Evolutionary conservation across 2,329 filamentous ascomycete genomes (phyloP).

Genomic region (Aspergillus sp.): DNA sequence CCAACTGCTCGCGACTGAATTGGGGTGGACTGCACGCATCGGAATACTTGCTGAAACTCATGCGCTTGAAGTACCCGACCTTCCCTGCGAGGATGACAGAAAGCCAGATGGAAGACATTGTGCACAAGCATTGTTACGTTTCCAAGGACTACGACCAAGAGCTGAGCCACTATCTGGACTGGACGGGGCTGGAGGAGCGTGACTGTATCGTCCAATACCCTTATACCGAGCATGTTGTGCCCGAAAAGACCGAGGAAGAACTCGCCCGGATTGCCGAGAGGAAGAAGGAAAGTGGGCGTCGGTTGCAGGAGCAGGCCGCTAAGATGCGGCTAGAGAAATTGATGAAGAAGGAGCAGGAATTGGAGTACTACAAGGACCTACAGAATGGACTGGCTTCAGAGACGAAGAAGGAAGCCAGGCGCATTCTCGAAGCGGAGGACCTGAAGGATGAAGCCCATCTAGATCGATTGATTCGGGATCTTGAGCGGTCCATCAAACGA

Average conservation of each 20-base stretch:
- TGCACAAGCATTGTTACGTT: conserved; percentile 86
- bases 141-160: conserved; percentile 82
- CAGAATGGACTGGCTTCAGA: conserved; percentile 70
- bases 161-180: conserved; percentile 75
- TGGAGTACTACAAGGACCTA: conserved; percentile 89
- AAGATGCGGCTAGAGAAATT: conserved; percentile 96
- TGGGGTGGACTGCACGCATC: conserved; percentile 91
- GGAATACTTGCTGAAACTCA: conserved; percentile 87
- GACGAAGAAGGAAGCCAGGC: conserved; percentile 87
- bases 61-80: conserved; percentile 86
- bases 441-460: conserved; percentile 87
- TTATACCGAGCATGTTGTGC: conserved; percentile 83
- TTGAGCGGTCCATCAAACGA: conserved; percentile 86
- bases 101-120: conserved; percentile 82
- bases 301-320: conserved; percentile 91
- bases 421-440: conserved; percentile 84
- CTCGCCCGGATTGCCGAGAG: conserved; percentile 86
- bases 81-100: conserved; percentile 84
- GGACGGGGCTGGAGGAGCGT: conserved; percentile 86
- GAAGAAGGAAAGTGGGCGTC: conserved; percentile 88
- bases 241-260: conserved; percentile 94
- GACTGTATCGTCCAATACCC: conserved; percentile 90
- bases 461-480: conserved; percentile 80
- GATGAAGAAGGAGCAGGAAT: conserved; percentile 90
- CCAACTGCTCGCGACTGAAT: conserved; percentile 84